A percentile compares a stretch with the other conserved stretches of the same genome.
These are phyloP conservation scores for Ceratocystis albifundus DNA, from an alignment of 2,329 filamentous ascomycete genomes.

Conservation along the genomic window DNA sequence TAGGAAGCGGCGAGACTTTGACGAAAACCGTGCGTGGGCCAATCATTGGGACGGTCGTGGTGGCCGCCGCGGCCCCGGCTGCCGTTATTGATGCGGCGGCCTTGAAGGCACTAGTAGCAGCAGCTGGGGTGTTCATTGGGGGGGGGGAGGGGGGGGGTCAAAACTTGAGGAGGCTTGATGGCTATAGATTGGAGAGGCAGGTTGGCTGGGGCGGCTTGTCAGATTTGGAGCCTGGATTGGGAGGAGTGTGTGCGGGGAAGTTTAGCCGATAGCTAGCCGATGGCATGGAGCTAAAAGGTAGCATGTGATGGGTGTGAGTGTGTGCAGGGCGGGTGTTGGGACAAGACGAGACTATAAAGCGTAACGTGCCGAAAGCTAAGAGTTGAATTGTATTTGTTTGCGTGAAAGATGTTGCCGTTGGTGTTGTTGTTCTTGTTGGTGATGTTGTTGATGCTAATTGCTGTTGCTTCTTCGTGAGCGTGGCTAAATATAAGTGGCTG, in stretches of 20 bases:
- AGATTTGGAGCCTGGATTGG: neutral
- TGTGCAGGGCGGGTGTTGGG: neutral
- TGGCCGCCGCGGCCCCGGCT: neutral
- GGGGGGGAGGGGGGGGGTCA: too few relatives aligned
- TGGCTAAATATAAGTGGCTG: neutral
- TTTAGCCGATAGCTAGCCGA: conserved; percentile 14
- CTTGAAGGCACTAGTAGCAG: neutral
- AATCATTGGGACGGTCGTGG: neutral
- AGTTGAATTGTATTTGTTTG: too few relatives aligned
- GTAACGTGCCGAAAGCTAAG: neutral
- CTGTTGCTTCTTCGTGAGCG: too few relatives aligned
- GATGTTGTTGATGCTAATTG: too few relatives aligned
- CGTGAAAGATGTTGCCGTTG: too few relatives aligned
- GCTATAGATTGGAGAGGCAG: too few relatives aligned
- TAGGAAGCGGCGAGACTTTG: conserved; percentile 41
- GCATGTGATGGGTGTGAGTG: neutral
- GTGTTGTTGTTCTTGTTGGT: too few relatives aligned
- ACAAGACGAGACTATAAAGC: neutral
- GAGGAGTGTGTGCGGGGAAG: neutral
- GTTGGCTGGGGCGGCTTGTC: neutral
- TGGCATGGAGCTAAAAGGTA: neutral
- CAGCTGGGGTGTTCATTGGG: neutral
- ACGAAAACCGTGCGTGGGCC: conserved; percentile 28
- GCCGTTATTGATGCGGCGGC: neutral
- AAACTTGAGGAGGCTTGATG: neutral